Conservation (phyloP, 192 early-diverging fungal species). For the Coemansia sp. region DNA sequence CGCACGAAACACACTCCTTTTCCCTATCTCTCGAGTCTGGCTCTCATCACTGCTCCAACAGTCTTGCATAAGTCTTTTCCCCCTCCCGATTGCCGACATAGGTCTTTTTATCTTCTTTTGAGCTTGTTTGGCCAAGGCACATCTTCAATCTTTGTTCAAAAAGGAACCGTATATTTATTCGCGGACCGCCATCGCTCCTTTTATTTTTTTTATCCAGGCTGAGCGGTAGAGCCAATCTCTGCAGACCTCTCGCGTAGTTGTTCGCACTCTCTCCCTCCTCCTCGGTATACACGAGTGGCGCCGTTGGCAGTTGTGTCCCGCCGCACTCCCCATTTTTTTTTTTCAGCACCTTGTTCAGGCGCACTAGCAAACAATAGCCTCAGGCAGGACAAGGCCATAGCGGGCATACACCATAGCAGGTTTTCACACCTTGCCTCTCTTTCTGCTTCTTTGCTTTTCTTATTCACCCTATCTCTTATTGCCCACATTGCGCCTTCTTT, state of each 20-base stretch:
- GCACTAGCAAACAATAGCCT: slow-evolving; percentile 1
- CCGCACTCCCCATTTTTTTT: slow-evolving; percentile 6
- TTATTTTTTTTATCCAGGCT: slow-evolving; percentile 1
- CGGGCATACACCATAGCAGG: neutral
- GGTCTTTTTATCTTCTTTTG: neutral
- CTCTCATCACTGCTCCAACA: neutral
- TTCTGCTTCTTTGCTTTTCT: neutral
- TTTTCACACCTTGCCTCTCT: slow-evolving; percentile 4
- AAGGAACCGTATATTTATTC: slow-evolving; percentile 1
- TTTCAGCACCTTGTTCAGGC: neutral
- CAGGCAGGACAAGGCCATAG: neutral
- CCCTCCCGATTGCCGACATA: slow-evolving; percentile 1
- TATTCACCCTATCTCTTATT: slow-evolving; percentile 6
- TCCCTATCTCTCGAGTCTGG: neutral
- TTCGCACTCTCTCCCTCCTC: neutral
- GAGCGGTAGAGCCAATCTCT: slow-evolving; percentile 4
- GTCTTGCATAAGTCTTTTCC: neutral
- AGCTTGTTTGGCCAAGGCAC: neutral
- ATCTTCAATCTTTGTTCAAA: slow-evolving; percentile 6
- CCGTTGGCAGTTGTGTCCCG: neutral
- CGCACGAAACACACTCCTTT: neutral
- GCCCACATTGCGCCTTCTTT: neutral
- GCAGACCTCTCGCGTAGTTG: slow-evolving; percentile 1
- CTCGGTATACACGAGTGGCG: neutral
- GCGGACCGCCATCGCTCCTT: neutral